Base-by-base conservation (phyloP, 1,284 basidiomycete genomes). In the Athelia psychrophila region DNA sequence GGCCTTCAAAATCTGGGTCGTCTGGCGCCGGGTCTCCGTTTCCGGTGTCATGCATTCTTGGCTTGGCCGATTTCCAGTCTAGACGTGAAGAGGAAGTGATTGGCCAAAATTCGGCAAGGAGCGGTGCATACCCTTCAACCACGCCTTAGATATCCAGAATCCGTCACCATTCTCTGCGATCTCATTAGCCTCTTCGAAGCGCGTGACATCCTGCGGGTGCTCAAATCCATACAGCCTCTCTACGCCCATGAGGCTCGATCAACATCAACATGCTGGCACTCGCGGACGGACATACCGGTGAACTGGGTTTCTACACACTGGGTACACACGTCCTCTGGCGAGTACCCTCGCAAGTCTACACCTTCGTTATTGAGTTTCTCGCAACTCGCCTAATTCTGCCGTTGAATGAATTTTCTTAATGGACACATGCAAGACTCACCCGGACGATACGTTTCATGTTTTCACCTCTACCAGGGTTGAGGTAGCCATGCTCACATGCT, bases 121-220 rank as follows among this genome's bases (percentile, higher is more conserved):
- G 47, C 49, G 35, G 6, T 45, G 54, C 59, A 24, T 56, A 87
- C 90, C 89, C 78, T 78, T 86, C 3, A 89, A 63, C 91, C 91
- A 93, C 12, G 69, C 63, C 60, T 85, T 89, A 1, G 91, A 91
- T 60, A 92, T 81, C 84, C 86, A 90, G 61, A 76, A 84, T 12
- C 80, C 79, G n/a, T 61, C 57, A 25, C 69, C 68, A 48, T 76
- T 74, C 18, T 72, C 71, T 19, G 70, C 70, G 3, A 73, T 65
- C 32, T 74, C 69, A 47, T 73, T 72, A 4, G 82, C 62, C 3
- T 76, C 69, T 45, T 86, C 81, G 53, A 90, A 84, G 47, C 73
- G 67, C n/a, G 68, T 65, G 1, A 87, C 81, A 15, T 76, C 60
- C 50, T 69, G 74, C 25, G 84, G 82, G 65, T 92, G 90, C 56